Conservation (phyloP, 495 filamentous ascomycete genomes). For the Penicillium subrubescens region DNA sequence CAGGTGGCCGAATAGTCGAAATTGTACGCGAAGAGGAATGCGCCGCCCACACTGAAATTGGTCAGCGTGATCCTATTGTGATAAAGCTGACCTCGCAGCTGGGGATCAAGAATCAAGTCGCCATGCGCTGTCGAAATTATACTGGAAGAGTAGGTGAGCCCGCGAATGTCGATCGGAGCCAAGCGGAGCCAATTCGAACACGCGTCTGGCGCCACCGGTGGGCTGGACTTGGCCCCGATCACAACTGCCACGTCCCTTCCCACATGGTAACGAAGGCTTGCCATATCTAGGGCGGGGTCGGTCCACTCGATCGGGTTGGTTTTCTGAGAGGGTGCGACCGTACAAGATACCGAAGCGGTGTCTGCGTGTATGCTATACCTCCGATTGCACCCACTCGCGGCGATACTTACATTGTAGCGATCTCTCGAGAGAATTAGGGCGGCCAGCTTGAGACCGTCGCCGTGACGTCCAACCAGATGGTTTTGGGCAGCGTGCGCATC, state of each 20-base stretch:
- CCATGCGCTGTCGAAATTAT: not conserved
- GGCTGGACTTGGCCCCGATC: slow-evolving; percentile 15
- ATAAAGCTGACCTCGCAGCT: not conserved
- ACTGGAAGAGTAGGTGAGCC: not conserved
- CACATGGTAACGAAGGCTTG: slow-evolving; percentile 10
- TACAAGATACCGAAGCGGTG: too few relatives aligned
- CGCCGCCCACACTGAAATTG: not conserved
- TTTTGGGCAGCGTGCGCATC: not conserved
- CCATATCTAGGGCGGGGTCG: slow-evolving; percentile 9
- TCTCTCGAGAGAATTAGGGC: slow-evolving; percentile 24
- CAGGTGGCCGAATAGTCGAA: not conserved
- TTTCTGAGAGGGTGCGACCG: too few relatives aligned
- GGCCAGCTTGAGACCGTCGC: slow-evolving; percentile 36
- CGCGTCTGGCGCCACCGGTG: slow-evolving; percentile 3
- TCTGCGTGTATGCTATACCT: slow-evolving; percentile 14
- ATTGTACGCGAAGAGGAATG: too few relatives aligned
- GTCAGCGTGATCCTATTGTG: not conserved
- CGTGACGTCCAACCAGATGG: slow-evolving; percentile 22
- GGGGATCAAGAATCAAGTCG: not conserved
- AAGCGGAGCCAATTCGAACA: not conserved
- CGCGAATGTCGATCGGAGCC: not conserved
- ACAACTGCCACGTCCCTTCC: slow-evolving; percentile 26
- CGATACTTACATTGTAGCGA: slow-evolving; percentile 21
- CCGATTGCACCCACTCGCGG: slow-evolving; percentile 22
- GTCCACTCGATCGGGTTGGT: slow-evolving; percentile 1